A percentile compares a stretch with the other conserved stretches of the same genome.
Conservation (phyloP, 2,329 filamentous ascomycete genomes). For the Curvularia lunata region DNA sequence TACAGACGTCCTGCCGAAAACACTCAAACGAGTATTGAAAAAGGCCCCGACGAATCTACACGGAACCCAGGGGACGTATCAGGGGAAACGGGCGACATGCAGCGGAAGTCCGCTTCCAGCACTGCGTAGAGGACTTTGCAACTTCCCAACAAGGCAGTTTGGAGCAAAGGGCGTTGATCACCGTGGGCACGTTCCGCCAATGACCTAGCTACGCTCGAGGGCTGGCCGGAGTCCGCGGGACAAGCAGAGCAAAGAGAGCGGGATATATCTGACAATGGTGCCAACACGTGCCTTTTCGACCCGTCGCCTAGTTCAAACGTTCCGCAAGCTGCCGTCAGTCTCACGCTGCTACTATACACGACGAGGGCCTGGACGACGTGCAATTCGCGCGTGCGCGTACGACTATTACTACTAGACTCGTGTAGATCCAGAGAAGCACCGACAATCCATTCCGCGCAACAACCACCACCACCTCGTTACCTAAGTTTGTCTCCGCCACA, state of each 20-base stretch:
- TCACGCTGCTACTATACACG: not conserved
- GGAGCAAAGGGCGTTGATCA: slow-evolving; percentile 8
- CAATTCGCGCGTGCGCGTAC: not conserved
- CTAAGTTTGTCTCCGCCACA: not conserved
- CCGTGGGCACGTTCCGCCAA: slow-evolving; percentile 22
- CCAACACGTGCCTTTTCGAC: not conserved
- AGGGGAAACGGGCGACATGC: not conserved
- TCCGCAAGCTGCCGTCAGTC: no score
- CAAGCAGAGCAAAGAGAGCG: not conserved
- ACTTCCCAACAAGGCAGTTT: slow-evolving; percentile 19
- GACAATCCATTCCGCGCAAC: not conserved
- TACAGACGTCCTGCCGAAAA: not conserved
- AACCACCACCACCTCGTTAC: not conserved
- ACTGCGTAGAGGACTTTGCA: slow-evolving; percentile 9
- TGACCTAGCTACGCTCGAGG: slow-evolving; percentile 3
- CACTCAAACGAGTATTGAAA: not conserved
- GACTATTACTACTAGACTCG: not conserved
- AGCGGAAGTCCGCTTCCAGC: not conserved
- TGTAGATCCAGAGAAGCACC: not conserved
- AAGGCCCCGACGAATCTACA: not conserved
- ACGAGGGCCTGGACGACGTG: no score
- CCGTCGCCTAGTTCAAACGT: not conserved
- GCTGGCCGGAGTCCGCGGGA: not conserved
- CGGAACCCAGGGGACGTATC: not conserved
- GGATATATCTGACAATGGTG: no score